Evolutionary conservation across 176 grass and related monocot species (phyloP).

Genomic region (Juncus inflexus): DNA sequence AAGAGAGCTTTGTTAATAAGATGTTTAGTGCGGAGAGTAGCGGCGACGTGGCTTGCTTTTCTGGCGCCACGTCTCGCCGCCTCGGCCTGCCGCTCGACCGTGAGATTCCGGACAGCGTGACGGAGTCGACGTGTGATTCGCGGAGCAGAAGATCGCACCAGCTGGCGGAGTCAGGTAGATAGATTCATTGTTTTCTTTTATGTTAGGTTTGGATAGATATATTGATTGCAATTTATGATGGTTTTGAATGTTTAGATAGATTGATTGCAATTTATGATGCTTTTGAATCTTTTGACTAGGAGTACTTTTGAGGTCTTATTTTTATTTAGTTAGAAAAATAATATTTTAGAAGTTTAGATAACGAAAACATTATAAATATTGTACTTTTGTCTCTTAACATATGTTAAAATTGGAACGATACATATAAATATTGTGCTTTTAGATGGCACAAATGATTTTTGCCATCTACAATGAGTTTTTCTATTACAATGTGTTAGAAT

Average conservation of each 20-base stretch:
- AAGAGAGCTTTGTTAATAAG: constrained; percentile 62
- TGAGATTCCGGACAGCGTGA: constrained; percentile 69
- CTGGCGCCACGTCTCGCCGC: not conserved
- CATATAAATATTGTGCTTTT: no score
- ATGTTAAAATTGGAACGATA: no score
- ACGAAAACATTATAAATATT: no score
- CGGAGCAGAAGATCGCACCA: not conserved
- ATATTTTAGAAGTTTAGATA: no score
- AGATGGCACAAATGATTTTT: no score
- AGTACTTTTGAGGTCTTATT: no score
- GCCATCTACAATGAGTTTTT: no score
- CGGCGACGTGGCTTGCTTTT: constrained; percentile 7
- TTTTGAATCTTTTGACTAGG: no score
- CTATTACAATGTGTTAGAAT: no score
- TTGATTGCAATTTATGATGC: not conserved
- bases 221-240: not conserved
- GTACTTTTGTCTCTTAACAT: no score
- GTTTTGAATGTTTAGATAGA: not conserved
- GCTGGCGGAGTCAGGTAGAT: constrained; percentile 5
- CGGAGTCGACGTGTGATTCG: constrained; percentile 60
- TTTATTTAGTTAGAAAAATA: no score
- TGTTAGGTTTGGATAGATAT: not conserved
- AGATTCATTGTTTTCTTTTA: no score
- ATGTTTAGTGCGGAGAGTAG: not conserved
- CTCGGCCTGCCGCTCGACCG: constrained; percentile 42